phyloP scores from a whole-genome alignment of 352 stramenopile species.

The Globisporangium rhizosaccharum region DNA sequence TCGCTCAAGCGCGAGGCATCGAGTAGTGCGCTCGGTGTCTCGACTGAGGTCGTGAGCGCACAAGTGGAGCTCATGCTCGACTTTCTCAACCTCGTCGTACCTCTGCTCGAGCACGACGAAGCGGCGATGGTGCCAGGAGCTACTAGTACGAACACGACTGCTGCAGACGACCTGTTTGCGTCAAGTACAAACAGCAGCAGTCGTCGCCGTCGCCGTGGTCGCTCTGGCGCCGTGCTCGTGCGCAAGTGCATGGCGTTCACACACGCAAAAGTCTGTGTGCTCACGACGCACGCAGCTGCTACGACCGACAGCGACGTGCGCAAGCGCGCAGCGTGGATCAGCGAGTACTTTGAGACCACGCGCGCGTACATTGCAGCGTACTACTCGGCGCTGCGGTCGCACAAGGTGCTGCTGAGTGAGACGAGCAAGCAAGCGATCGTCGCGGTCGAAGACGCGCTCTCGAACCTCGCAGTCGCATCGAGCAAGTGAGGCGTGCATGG shows the following conservation, averaged over 20 bases:
- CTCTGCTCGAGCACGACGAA: constrained; percentile 30
- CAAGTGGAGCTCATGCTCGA: constrained; percentile 61
- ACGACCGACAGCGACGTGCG: constrained; percentile 1
- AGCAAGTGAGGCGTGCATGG: constrained; percentile 1
- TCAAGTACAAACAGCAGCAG: constrained; percentile 7
- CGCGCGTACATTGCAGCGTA: constrained; percentile 5
- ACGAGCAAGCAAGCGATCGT: constrained; percentile 22
- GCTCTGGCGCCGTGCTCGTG: constrained; percentile 26
- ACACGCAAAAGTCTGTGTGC: constrained; percentile 3
- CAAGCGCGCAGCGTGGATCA: constrained; percentile 1
- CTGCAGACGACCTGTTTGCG: neutral
- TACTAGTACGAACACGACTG: constrained; percentile 1
- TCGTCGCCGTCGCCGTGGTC: constrained; percentile 22
- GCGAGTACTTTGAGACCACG: constrained; percentile 10
- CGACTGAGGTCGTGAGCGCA: constrained; percentile 6
- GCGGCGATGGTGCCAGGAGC: neutral
- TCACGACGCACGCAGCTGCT: constrained; percentile 2
- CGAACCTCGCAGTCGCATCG: constrained; percentile 1
- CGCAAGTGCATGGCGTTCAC: constrained; percentile 34
- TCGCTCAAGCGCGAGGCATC: neutral
- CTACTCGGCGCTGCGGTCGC: constrained; percentile 13
- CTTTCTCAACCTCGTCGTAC: constrained; percentile 42
- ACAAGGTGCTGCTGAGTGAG: constrained; percentile 12
- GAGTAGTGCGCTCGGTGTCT: neutral
- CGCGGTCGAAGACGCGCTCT: constrained; percentile 20